Base-by-base conservation (phyloP, 2,329 filamentous ascomycete species). In the Fusarium poae region DNA sequence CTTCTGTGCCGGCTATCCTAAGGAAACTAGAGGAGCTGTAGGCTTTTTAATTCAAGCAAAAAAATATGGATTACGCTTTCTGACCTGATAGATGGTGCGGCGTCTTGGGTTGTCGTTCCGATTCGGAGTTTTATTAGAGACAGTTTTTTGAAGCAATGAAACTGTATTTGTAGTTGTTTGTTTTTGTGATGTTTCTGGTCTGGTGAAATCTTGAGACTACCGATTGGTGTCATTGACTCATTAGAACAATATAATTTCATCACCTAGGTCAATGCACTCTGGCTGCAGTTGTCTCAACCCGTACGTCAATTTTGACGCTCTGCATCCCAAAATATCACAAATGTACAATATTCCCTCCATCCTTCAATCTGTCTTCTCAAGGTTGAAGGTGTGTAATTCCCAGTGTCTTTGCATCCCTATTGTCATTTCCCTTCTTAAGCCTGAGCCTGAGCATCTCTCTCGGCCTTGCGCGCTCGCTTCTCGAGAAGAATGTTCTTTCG, bases 401-500 rank as follows among this genome's bases (percentile, higher is more conserved):
- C 49, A 40, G 34, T 60, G 54, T 60, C 48, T 68, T 66, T 50
- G 46, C 34, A 52, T 66, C 53, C 21, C 35, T 11, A 7, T 57
- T 42, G 23, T 20, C 29, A 20, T 44, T 27, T 23, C 27, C 65
- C 40, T 15, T 40, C 57, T 62, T 59, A 72, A 55, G 76, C 76
- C 63, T 77, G 76, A 29, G 68, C 49, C 56, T 63, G 67, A 7
- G 74, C 77, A 58, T 81, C 75, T 78, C 80, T 73, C 75, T 78
- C 74, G 32, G 79, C 81, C 77, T 81, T 90, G 81, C 93, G 86
- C 79, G 90, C 90, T 79, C 96, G 87, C 90, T 98, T 98, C 84
- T 97, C 94, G 61, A 98, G 83, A 71, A 99, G 86, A 57, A 85
- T 81, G 72, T 92, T 86, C 84, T 94, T 94, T 77, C 94, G 90